A percentile compares a stretch with the other conserved stretches of the same genome.
These are phyloP conservation scores for Microdochium paspali DNA, from an alignment of 2,329 filamentous ascomycete genomes.

Conservation along the genomic window DNA sequence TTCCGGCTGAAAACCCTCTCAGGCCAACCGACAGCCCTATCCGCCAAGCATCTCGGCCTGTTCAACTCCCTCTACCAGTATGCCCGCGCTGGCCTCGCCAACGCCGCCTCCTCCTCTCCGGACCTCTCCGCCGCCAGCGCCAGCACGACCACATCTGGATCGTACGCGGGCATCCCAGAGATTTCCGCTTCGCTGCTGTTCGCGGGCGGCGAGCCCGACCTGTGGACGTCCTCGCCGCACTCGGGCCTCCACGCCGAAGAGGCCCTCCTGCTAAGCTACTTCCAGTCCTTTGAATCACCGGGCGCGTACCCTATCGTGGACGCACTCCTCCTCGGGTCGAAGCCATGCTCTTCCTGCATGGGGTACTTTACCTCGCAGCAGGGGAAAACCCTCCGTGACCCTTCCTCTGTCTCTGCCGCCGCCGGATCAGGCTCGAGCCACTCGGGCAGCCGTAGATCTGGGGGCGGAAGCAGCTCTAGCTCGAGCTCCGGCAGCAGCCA, in stretches of 20 bases:
- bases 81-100: slow-evolving; percentile 12
- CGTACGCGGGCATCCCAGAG: slow-evolving; percentile 7
- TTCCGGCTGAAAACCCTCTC: slow-evolving; percentile 17
- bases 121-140: neutral
- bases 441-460: neutral
- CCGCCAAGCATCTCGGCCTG: slow-evolving; percentile 12
- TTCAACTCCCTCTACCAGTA: slow-evolving; percentile 15
- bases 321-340: slow-evolving; percentile 14
- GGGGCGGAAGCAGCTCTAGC: too few species aligned
- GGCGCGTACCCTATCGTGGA: slow-evolving; percentile 19
- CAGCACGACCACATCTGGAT: neutral
- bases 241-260: slow-evolving; percentile 16
- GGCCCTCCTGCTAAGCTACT: slow-evolving; percentile 18
- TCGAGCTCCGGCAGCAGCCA: neutral
- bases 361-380: slow-evolving; percentile 14
- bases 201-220: slow-evolving; percentile 16
- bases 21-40: slow-evolving; percentile 12
- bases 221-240: slow-evolving; percentile 13
- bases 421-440: neutral
- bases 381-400: slow-evolving; percentile 14
- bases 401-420: too few species aligned
- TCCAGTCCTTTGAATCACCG: slow-evolving; percentile 18
- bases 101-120: slow-evolving; percentile 4
- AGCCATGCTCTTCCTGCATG: slow-evolving; percentile 17
- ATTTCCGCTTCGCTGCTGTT: slow-evolving; percentile 16